Percentiles rank a stretch among this genome's conserved stretches.
Evolutionary conservation across 768 basidiomycete genomes (phyloP).

Genomic region (Boletus pseudo-olivaceus): DNA sequence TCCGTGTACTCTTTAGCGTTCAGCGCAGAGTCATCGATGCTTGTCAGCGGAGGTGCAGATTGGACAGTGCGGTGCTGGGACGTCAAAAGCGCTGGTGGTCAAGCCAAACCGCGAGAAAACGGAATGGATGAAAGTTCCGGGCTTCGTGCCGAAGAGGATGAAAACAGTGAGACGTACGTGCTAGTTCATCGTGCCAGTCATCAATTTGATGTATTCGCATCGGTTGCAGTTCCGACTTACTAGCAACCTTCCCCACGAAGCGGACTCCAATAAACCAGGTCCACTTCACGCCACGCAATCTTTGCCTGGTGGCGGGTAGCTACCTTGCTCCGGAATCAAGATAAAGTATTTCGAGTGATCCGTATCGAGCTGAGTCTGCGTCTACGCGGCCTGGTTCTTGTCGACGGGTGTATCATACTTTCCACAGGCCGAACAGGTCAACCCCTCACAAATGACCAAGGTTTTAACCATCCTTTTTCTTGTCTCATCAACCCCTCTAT

Average conservation of each 20-base stretch:
- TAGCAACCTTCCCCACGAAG: slow-evolving; percentile 93
- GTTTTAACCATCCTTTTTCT: background rate
- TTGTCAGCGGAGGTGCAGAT: slow-evolving; percentile 90
- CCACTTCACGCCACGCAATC: slow-evolving; percentile 92
- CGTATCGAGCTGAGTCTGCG: background rate
- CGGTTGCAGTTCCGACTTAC: slow-evolving; percentile 65
- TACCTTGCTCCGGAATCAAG: slow-evolving; percentile 60
- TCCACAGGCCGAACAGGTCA: background rate
- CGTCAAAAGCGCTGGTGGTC: slow-evolving; percentile 75
- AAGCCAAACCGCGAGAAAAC: slow-evolving; percentile 56
- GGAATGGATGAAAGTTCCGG: slow-evolving; percentile 37
- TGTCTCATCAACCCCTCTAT: slow-evolving; percentile 4
- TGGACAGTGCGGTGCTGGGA: slow-evolving; percentile 99
- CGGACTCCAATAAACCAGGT: slow-evolving; percentile 89
- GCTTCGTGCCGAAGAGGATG: slow-evolving; percentile 43
- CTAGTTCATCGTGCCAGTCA: background rate
- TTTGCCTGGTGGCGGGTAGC: slow-evolving; percentile 83
- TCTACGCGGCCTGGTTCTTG: background rate
- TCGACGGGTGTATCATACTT: background rate
- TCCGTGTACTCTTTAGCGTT: slow-evolving; percentile 90
- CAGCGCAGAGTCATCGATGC: slow-evolving; percentile 84
- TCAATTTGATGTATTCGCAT: background rate
- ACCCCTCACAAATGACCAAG: slow-evolving; percentile 1
- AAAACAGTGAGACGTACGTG: slow-evolving; percentile 69
- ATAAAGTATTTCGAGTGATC: slow-evolving; percentile 20